Evolutionary conservation across 139 green algal species (phyloP), one percentile per base, ranked within the genome.

Genomic region (Chlorella sp.): DNA sequence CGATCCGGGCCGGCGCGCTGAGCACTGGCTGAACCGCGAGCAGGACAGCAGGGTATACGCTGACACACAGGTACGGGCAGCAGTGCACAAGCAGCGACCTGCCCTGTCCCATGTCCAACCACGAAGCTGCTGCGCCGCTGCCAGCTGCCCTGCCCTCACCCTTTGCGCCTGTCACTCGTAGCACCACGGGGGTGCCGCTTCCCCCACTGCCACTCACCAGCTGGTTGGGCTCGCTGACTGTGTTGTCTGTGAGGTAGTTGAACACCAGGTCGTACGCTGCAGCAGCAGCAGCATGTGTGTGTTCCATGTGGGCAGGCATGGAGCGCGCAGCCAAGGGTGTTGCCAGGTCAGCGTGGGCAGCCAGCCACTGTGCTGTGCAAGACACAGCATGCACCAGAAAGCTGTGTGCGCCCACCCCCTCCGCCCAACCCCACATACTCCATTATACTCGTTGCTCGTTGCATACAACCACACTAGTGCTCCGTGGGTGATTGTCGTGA

Each of bases 191-290:
- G 48, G 48, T 57, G 7, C 48, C 48, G 48, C 48, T 57, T 9
- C 48, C 48, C 48, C 48, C 48, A 57, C 5, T 9, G 7, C 9
- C 9, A 9, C 88, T 76, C 83, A 94, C 92, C 78, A 92, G 32
- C 9, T 42, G 4, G 21, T 22, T 32, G 3, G 86, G 73, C 0
- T 34, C 66, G 16, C 86, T 61, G 34, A 92, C 92, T 7, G 94
- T 95, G 93, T 98, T 98, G 93, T 99, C 97, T 0, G 92, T 89
- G 0, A 99, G 95, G 92, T 97, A 98, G 21, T 95, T 94, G 80
- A 98, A 99, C 18, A 92, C 93, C 66, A 98, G 88, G 88, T 97
- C 88, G 84, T 96, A 92, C 57, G 95, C 96, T 88, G 84, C 84
- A 88, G 64, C 64, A 71, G 64, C 64, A 71, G 64, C 64, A 71